A percentile compares a stretch with the other conserved stretches of the same genome.
phyloP scores from a whole-genome alignment of 345 rosid genomes.

The Sapria himalayana region DNA sequence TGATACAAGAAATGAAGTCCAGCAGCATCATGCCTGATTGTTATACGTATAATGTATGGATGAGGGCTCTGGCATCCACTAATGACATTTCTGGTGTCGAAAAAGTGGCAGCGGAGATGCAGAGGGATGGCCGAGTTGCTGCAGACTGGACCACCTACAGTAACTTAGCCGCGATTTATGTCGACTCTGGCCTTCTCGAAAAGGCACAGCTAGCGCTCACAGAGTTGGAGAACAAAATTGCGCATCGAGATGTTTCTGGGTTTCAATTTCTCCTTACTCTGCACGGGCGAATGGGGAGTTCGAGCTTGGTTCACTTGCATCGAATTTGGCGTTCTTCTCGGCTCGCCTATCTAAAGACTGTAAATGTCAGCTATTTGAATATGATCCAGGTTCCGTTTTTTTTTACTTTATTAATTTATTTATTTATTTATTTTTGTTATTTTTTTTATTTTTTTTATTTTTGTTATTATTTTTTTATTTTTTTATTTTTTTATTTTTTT shows the following conservation, averaged over 20 bases:
- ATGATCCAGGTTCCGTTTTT: constrained; percentile 69
- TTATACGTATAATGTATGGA: constrained; percentile 72
- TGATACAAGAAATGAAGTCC: constrained; percentile 79
- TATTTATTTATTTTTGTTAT: too few relatives aligned
- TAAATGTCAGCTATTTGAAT: constrained; percentile 67
- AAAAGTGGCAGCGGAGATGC: constrained; percentile 71
- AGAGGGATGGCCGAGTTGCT: constrained; percentile 62
- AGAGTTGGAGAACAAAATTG: constrained; percentile 56
- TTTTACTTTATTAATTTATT: too few relatives aligned
- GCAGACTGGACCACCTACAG: constrained; percentile 87
- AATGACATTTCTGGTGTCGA: constrained; percentile 60
- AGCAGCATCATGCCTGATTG: constrained; percentile 33
- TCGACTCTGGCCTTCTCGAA: constrained; percentile 37
- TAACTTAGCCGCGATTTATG: constrained; percentile 70
- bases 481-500: too few relatives aligned
- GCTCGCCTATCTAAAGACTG: constrained; percentile 56
- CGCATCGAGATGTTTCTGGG: constrained; percentile 28
- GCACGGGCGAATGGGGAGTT: constrained; percentile 46
- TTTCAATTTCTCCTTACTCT: constrained; percentile 69
- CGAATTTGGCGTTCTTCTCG: constrained; percentile 85
- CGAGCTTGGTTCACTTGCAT: constrained; percentile 60
- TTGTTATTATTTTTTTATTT: too few relatives aligned
- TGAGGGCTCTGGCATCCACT: constrained; percentile 70
- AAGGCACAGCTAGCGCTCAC: constrained; percentile 67
- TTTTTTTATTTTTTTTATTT: too few relatives aligned